Base-by-base conservation (phyloP, 2,329 filamentous ascomycete species). In the Podosphaera xanthii region DNA sequence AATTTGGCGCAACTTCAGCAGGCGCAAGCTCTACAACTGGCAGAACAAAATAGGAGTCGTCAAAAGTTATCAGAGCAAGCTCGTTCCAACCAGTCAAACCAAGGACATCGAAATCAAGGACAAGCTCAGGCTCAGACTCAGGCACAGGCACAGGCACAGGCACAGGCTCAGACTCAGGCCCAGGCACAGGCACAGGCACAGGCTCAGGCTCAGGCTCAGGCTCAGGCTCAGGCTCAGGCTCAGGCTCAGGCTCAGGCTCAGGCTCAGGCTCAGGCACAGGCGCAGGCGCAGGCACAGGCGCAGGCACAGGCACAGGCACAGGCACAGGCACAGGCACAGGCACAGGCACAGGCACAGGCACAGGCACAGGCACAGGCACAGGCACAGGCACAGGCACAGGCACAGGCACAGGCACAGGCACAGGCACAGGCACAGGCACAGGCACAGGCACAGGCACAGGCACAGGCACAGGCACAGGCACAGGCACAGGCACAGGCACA, bases 381-480 rank as follows among this genome's bases (percentile, higher is more conserved):
- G 53, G 64, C 65, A 38, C 66, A 69, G 54, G 48, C 48, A 3
- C 65, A 69, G 49, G 64, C 64, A 4, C 63, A 66, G 35, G 71
- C 72, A 61, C 69, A 69, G 38, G 58, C 63, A 60, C 66, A 69
- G 69, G 70, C 72, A 2, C 72, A 72, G 59, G 68, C 67, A 22
- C 70, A 71, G 1, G 48, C 48, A 35, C 72, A 72, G 35, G 70
- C 71, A 2, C 61, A 62, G 35, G 61, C 60, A 12, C 60, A 61
- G 12, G 54, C 61, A 34, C 58, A 54, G 42, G 59, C 59, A 30
- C 64, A 64, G 52, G 64, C 65, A 3, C 69, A 71, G 53, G 48
- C 50, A 22, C 70, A 70, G 53, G 64, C 65, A 38, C 66, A 69
- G 55, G 48, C 48, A 48, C 72, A 72, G 36, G 70, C 72, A 1